A percentile compares a stretch with the other conserved stretches of the same genome.
Evolutionary conservation across 345 rosid genomes (phyloP).

Genomic region (Lumnitzera racemosa): DNA sequence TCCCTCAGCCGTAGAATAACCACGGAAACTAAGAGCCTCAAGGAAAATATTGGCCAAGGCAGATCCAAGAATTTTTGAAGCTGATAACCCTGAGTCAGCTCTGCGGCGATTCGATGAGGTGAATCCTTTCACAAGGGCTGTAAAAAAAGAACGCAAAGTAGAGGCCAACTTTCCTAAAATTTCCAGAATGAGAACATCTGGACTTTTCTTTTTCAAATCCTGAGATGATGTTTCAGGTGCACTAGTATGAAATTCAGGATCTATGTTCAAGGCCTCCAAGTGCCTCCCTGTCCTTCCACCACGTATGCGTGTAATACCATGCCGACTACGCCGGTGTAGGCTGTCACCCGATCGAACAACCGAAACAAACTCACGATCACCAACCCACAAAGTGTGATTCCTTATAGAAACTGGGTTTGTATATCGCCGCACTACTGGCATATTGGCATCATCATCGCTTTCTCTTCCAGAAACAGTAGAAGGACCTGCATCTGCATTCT

Average conservation of each 20-base stretch:
- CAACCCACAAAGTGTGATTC: constrained; percentile 68
- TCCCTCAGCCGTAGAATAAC: constrained; percentile 53
- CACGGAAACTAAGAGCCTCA: constrained; percentile 80
- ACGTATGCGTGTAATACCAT: constrained; percentile 74
- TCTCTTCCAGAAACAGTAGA: constrained; percentile 75
- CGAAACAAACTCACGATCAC: constrained; percentile 74
- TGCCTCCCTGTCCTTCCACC: constrained; percentile 88
- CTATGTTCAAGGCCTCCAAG: constrained; percentile 62
- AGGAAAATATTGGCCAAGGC: constrained; percentile 73
- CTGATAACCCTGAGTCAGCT: constrained; percentile 69
- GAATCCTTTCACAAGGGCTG: constrained; percentile 85
- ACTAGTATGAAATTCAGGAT: constrained; percentile 51
- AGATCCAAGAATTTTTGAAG: constrained; percentile 80
- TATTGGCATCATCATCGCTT: constrained; percentile 67
- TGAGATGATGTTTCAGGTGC: constrained; percentile 53
- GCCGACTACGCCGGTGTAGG: constrained; percentile 72
- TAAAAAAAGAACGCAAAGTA: constrained; percentile 66
- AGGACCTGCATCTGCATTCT: constrained; percentile 44
- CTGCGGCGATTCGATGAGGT: constrained; percentile 89
- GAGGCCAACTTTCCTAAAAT: constrained; percentile 64
- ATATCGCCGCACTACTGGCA: constrained; percentile 64
- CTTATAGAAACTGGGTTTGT: constrained; percentile 73
- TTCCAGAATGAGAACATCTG: constrained; percentile 60
- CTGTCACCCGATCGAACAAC: constrained; percentile 73
- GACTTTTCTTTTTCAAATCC: constrained; percentile 69